phyloP scores from a whole-genome alignment of 2,329 filamentous ascomycete species.

The Colletotrichum destructivum region DNA sequence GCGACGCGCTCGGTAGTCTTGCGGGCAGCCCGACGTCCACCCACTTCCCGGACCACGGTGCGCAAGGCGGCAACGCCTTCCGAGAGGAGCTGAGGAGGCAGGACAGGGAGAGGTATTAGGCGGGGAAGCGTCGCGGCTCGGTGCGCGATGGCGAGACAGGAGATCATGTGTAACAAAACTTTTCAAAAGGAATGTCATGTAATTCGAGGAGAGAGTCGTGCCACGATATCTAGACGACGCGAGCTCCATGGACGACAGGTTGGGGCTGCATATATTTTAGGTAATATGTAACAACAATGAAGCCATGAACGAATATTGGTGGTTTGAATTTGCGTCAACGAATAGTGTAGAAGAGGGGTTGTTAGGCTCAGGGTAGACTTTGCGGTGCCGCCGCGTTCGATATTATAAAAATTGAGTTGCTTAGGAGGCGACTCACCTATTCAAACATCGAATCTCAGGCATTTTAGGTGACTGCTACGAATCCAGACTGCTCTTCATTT shows the following conservation, averaged over 20 bases:
- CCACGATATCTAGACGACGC: slow-evolving; percentile 16
- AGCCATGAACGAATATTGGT: slow-evolving; percentile 4
- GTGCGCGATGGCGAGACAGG: not conserved
- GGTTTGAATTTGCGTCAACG: no score
- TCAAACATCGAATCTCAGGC: no score
- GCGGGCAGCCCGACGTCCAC: slow-evolving; percentile 63
- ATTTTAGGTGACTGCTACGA: no score
- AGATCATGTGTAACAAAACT: not conserved
- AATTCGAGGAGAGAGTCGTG: slow-evolving; percentile 1
- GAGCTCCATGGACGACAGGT: slow-evolving; percentile 8
- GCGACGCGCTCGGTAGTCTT: slow-evolving; percentile 65
- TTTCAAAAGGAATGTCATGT: slow-evolving; percentile 1
- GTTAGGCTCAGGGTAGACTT: no score
- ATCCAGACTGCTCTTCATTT: no score
- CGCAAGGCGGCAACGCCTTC: slow-evolving; percentile 60
- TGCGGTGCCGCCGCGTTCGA: no score
- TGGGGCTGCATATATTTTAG: slow-evolving; percentile 9
- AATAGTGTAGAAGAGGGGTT: no score
- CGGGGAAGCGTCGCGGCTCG: not conserved
- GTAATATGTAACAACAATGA: slow-evolving; percentile 39
- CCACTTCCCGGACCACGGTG: slow-evolving; percentile 56
- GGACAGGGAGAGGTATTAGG: slow-evolving; percentile 55
- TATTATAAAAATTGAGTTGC: no score
- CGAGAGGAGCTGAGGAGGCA: slow-evolving; percentile 66
- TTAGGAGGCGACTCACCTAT: no score